Evolutionary conservation across 805 yeast genomes (phyloP).

Genomic region (Starmerella powellii): DNA sequence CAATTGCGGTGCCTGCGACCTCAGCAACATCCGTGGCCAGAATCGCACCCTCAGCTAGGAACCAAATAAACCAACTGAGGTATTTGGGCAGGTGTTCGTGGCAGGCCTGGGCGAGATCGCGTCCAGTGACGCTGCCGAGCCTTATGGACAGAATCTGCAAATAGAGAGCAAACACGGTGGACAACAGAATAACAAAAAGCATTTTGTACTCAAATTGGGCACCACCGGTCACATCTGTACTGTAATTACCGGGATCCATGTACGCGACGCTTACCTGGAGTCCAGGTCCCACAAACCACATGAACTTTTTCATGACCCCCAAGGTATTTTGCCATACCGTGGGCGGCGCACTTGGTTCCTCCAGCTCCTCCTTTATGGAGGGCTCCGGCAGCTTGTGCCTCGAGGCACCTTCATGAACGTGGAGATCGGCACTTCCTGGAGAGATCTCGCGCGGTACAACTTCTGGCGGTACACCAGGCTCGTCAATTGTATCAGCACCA

Average conservation of each 20-base stretch:
- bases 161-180: conserved; percentile 77
- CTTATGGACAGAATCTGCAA: conserved; percentile 76
- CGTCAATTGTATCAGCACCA: too few species aligned
- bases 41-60: conserved; percentile 79
- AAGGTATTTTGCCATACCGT: not conserved
- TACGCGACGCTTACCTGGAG: conserved; percentile 89
- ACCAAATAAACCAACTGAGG: conserved; percentile 42
- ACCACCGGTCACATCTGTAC: conserved; percentile 92
- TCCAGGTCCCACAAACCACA: conserved; percentile 81
- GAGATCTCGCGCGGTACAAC: too few species aligned
- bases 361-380: not conserved
- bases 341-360: not conserved
- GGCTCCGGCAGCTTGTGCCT: too few species aligned
- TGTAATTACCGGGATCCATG: conserved; percentile 96
- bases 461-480: too few species aligned
- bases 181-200: conserved; percentile 61
- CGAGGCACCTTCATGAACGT: too few species aligned
- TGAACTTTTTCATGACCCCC: conserved; percentile 36
- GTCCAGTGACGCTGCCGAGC: conserved; percentile 87
- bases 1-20: conserved; percentile 94
- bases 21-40: conserved; percentile 95
- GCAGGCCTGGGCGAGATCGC: conserved; percentile 81
- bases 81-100: conserved; percentile 55
- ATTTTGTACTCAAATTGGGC: conserved; percentile 71
- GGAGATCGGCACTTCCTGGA: too few species aligned